Evolutionary conservation across 2,329 filamentous ascomycete genomes (phyloP).

Genomic region (Sphaerulina vaccinii): DNA sequence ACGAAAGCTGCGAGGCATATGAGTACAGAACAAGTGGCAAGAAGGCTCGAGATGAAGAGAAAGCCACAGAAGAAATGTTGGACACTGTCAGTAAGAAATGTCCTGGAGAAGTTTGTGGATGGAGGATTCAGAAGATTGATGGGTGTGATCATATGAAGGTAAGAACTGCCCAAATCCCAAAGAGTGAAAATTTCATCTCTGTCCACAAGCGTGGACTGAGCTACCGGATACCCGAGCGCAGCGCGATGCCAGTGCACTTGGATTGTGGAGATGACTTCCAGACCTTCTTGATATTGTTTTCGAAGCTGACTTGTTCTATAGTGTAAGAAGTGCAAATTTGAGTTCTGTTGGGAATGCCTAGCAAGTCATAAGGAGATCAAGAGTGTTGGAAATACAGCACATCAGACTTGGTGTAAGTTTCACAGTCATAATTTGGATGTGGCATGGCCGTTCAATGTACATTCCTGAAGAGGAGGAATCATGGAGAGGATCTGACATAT

Average conservation of each 20-base stretch:
- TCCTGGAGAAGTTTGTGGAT: constrained; percentile 38
- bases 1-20: constrained; percentile 43
- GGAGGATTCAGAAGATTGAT: constrained; percentile 41
- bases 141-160: constrained; percentile 43
- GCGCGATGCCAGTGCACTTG: too few species aligned
- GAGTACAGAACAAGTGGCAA: constrained; percentile 34
- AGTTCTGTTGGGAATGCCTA: constrained; percentile 45
- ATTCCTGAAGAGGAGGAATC: constrained; percentile 48
- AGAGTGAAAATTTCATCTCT: too few species aligned
- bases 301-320: too few species aligned
- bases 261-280: too few species aligned
- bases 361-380: constrained; percentile 31
- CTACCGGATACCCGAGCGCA: too few species aligned
- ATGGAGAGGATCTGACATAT: too few species aligned
- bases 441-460: constrained; percentile 35
- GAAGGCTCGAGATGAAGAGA: constrained; percentile 30
- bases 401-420: constrained; percentile 32
- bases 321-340: constrained; percentile 31
- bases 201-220: too few species aligned
- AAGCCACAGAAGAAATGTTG: constrained; percentile 33
- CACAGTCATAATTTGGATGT: constrained; percentile 31
- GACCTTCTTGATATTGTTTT: too few species aligned
- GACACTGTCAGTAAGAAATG: constrained; percentile 40
- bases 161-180: too few species aligned
- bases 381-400: constrained; percentile 32